Evolutionary conservation across 352 stramenopile species (phyloP).

Genomic region (Pythium aristosporum): DNA sequence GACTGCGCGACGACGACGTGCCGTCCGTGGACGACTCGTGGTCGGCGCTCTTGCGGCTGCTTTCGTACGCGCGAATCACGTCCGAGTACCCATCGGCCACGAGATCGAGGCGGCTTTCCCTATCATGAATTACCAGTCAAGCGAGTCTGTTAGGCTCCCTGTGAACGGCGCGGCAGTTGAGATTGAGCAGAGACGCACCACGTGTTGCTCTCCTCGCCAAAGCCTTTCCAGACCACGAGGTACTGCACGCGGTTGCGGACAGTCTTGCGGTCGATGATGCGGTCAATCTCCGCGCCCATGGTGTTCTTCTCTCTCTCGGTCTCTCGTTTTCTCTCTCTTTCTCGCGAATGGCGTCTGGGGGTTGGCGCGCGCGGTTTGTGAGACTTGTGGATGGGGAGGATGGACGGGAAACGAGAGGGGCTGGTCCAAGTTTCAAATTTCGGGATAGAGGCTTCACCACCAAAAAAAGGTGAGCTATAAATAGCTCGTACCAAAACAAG

Average conservation of each 20-base stretch:
- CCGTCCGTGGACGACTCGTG: slow-evolving; percentile 22
- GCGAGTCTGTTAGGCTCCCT: too few relatives aligned
- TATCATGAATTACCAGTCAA: slow-evolving; percentile 18
- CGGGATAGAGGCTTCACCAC: slow-evolving; percentile 1
- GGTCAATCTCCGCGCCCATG: slow-evolving; percentile 70
- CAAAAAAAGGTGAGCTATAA: slow-evolving; percentile 3
- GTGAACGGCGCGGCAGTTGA: neutral
- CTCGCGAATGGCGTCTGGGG: neutral
- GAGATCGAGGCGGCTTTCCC: slow-evolving; percentile 83
- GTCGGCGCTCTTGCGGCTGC: slow-evolving; percentile 59
- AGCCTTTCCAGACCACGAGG: slow-evolving; percentile 76
- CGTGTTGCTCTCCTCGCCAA: slow-evolving; percentile 81
- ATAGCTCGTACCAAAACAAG: slow-evolving; percentile 3
- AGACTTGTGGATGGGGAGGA: slow-evolving; percentile 5
- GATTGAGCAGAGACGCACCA: slow-evolving; percentile 36
- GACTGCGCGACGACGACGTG: slow-evolving; percentile 32
- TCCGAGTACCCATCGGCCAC: slow-evolving; percentile 71
- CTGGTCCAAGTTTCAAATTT: slow-evolving; percentile 24
- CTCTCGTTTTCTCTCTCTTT: slow-evolving; percentile 5
- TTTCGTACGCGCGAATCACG: slow-evolving; percentile 72
- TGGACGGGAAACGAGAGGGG: neutral
- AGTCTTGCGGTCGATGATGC: slow-evolving; percentile 81
- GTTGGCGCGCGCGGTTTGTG: slow-evolving; percentile 1
- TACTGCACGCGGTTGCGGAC: slow-evolving; percentile 84
- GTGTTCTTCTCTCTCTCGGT: slow-evolving; percentile 1